Evolutionary conservation across 768 basidiomycete species (phyloP).

Genomic region (Suillus placidus): DNA sequence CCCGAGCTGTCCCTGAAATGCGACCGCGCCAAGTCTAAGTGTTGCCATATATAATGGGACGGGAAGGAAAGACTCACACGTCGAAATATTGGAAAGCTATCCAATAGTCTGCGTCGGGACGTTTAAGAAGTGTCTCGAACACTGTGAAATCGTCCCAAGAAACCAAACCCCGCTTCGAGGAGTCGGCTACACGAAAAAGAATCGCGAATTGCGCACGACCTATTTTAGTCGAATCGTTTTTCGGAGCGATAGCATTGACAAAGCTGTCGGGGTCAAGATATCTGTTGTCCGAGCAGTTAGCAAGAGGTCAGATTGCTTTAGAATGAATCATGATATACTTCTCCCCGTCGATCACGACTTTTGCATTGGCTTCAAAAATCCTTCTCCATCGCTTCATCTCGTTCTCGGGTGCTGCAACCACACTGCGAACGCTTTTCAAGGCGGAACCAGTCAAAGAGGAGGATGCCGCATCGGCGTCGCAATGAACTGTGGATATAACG

Average conservation of each 20-base stretch:
- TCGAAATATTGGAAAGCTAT: constrained; percentile 97
- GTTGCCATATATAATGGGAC: neutral
- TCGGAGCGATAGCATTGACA: constrained; percentile 93
- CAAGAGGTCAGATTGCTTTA: constrained; percentile 20
- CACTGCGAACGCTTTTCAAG: constrained; percentile 66
- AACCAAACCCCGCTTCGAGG: constrained; percentile 71
- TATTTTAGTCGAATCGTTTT: constrained; percentile 82
- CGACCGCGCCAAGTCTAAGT: constrained; percentile 15
- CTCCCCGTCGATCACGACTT: constrained; percentile 69
- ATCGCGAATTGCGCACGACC: constrained; percentile 87
- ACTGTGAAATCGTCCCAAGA: constrained; percentile 97
- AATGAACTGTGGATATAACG: constrained; percentile 54
- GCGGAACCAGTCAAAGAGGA: constrained; percentile 54
- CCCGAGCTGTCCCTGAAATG: constrained; percentile 81
- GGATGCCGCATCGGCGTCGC: constrained; percentile 47
- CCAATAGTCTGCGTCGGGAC: constrained; percentile 96
- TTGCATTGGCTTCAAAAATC: constrained; percentile 84
- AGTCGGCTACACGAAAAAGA: constrained; percentile 87
- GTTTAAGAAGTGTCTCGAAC: constrained; percentile 91
- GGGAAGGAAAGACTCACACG: constrained; percentile 59
- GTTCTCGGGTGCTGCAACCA: constrained; percentile 71
- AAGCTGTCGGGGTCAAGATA: constrained; percentile 88
- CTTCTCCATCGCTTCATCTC: constrained; percentile 90
- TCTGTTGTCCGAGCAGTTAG: constrained; percentile 43
- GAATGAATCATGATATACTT: constrained; percentile 57